These are phyloP conservation scores for Plasmodium billcollinsi DNA, from an alignment of 169 alveolate species.

Conservation along the genomic window DNA sequence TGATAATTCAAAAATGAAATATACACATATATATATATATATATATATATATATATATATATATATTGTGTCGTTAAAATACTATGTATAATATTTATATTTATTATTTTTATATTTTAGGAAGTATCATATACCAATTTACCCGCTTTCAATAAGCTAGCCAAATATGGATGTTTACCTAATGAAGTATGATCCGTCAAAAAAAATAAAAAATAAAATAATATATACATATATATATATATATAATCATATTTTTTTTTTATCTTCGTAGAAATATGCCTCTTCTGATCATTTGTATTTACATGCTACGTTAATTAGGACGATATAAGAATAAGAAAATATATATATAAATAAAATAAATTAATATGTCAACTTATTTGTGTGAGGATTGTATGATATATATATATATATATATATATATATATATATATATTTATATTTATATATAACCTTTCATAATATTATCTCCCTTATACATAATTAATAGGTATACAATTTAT, in stretches of 20 bases:
- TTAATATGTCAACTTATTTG: too few species aligned
- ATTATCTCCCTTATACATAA: too few species aligned
- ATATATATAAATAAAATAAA: neutral
- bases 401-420: too few species aligned
- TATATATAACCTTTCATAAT: too few species aligned
- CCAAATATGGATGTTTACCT: constrained; percentile 69
- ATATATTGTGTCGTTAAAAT: too few species aligned
- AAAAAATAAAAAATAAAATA: neutral
- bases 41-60: too few species aligned
- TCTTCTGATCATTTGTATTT: constrained; percentile 69
- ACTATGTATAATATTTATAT: neutral
- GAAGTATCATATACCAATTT: constrained; percentile 43
- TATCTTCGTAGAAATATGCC: constrained; percentile 41
- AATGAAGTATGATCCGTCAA: constrained; percentile 25
- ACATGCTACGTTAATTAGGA: constrained; percentile 69
- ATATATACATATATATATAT: neutral
- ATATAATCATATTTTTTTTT: constrained; percentile 3
- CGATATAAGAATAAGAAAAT: constrained; percentile 10
- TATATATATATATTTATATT: too few species aligned
- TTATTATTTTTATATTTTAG: constrained; percentile 11
- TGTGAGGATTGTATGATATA: too few species aligned
- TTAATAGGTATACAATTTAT: too few species aligned
- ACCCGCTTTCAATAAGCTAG: constrained; percentile 45
- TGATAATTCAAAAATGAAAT: constrained; percentile 10
- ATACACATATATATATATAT: too few species aligned